Percentiles rank a stretch among this genome's conserved stretches.
phyloP scores from a whole-genome alignment of 2,329 filamentous ascomycete genomes.

The Pseudogymnoascus sp. region DNA sequence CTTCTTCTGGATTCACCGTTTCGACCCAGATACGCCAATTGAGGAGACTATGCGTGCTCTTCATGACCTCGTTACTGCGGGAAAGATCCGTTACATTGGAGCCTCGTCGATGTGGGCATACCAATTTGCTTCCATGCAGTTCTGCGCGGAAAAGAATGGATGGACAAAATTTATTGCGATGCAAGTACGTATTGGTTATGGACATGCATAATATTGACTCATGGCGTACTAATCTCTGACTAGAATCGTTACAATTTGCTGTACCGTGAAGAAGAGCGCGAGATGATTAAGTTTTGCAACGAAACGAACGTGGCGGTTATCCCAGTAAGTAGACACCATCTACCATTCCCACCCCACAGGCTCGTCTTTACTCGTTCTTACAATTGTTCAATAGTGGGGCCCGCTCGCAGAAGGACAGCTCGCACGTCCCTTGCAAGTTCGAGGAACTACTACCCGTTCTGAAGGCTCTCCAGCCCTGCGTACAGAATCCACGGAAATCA shows the following conservation, averaged over 20 bases:
- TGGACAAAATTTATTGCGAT: constrained; percentile 51
- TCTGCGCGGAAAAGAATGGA: constrained; percentile 41
- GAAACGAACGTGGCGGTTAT: constrained; percentile 36
- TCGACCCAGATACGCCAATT: constrained; percentile 41
- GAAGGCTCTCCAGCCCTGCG: constrained; percentile 11
- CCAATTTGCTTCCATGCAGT: constrained; percentile 43
- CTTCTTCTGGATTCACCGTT: constrained; percentile 51
- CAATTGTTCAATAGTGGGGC: constrained; percentile 24
- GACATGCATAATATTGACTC: background rate
- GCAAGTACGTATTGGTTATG: constrained; percentile 20
- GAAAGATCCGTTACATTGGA: constrained; percentile 49
- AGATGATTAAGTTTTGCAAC: constrained; percentile 37
- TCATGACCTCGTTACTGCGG: constrained; percentile 49
- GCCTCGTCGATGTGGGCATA: constrained; percentile 41
- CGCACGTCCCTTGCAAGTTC: constrained; percentile 23
- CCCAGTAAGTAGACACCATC: constrained; percentile 20
- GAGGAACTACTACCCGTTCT: constrained; percentile 21
- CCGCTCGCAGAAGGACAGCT: constrained; percentile 30
- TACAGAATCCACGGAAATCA: constrained; percentile 33
- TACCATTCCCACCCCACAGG: constrained; percentile 1
- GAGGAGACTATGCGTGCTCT: constrained; percentile 56
- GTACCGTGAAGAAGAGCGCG: constrained; percentile 49
- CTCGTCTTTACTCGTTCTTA: background rate
- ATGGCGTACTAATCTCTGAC: background rate
- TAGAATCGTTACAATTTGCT: constrained; percentile 46